Evolutionary conservation across 306 rosid species (phyloP).

Genomic region (Cucumis melo): DNA sequence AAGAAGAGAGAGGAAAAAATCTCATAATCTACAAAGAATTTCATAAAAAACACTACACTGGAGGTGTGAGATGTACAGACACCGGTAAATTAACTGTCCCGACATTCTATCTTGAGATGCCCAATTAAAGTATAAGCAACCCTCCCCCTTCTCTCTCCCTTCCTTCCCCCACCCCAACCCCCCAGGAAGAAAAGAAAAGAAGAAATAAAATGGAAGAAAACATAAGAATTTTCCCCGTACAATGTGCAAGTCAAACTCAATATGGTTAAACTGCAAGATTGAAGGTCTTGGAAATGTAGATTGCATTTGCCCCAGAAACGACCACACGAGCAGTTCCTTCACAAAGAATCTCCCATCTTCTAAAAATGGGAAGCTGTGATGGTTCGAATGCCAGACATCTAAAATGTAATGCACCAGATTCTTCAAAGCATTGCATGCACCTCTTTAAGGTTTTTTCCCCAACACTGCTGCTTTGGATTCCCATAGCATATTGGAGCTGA

Average conservation of each 20-base stretch:
- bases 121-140: not conserved
- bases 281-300: not conserved
- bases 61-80: not conserved
- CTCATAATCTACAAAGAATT: not conserved
- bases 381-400: not conserved
- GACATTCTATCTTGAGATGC: not conserved
- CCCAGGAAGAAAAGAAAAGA: not conserved
- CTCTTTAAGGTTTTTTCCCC: not conserved
- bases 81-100: not conserved
- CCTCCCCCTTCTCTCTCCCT: not conserved
- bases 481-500: not conserved
- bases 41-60: not conserved
- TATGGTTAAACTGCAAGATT: not conserved
- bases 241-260: not conserved
- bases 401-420: not conserved
- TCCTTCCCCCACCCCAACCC: not conserved
- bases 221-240: not conserved
- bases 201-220: not conserved
- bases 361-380: not conserved
- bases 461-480: not conserved
- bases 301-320: not conserved
- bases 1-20: not conserved
- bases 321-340: not conserved
- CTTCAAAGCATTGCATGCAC: not conserved
- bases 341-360: not conserved